Conservation (phyloP, 192 early-diverging fungal species). For the Coemansia sp. region DNA sequence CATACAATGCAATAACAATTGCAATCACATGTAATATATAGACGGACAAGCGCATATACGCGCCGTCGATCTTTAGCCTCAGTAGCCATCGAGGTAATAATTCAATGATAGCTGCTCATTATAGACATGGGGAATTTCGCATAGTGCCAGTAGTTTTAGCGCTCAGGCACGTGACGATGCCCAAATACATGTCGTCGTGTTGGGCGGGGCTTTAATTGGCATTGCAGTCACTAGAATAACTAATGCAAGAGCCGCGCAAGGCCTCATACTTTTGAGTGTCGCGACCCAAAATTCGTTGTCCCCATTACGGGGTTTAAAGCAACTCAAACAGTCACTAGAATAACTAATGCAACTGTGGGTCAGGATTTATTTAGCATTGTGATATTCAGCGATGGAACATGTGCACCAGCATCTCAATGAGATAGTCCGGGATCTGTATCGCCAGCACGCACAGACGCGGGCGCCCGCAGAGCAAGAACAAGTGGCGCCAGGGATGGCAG, state of each 20-base stretch:
- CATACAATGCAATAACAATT: neutral
- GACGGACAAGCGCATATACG: neutral
- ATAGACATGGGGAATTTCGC: slow-evolving; percentile 4
- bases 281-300: no score
- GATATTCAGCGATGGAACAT: slow-evolving; percentile 30
- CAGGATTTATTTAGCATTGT: neutral
- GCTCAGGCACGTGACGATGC: neutral
- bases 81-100: neutral
- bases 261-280: no score
- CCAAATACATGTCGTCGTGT: neutral
- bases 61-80: slow-evolving; percentile 2
- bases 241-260: no score
- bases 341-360: no score
- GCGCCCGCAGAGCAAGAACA: neutral
- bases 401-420: slow-evolving; percentile 42
- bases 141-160: neutral
- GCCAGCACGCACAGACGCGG: neutral
- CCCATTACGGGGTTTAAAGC: no score
- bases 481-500: slow-evolving; percentile 13
- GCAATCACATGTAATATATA: slow-evolving; percentile 4
- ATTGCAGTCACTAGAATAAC: no score
- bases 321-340: no score
- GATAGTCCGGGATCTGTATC: slow-evolving; percentile 32
- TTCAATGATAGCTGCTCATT: neutral
- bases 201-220: neutral